These are phyloP conservation scores for Euphorbia celastroides DNA, from an alignment of 441 rosid species.

Conservation along the genomic window DNA sequence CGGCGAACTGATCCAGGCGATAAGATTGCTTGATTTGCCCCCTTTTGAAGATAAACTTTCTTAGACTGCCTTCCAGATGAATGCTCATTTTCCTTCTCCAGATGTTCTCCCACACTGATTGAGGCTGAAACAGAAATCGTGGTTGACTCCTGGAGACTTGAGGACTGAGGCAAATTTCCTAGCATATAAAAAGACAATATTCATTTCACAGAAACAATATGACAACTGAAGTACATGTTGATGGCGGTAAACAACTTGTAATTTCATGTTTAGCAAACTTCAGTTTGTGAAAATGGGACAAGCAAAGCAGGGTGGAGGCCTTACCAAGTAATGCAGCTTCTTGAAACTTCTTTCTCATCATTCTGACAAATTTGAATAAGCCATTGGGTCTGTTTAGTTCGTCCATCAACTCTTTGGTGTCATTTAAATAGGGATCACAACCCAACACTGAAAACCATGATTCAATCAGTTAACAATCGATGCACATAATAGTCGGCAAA, in stretches of 20 bases:
- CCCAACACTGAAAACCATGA: conserved; percentile 56
- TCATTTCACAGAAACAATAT: neutral
- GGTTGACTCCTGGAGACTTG: conserved; percentile 44
- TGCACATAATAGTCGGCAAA: neutral
- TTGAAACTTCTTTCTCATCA: conserved; percentile 62
- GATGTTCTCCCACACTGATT: conserved; percentile 47
- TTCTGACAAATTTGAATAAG: conserved; percentile 62
- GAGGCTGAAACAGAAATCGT: conserved; percentile 49
- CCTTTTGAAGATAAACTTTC: conserved; percentile 33
- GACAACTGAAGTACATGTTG: neutral
- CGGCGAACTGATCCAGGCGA: conserved; percentile 59
- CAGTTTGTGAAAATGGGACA: conserved; percentile 9
- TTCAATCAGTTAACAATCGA: neutral
- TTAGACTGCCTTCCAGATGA: conserved; percentile 29
- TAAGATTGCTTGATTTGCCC: conserved; percentile 20
- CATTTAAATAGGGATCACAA: conserved; percentile 60
- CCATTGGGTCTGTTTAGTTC: conserved; percentile 65
- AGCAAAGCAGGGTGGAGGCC: conserved; percentile 7
- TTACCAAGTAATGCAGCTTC: conserved; percentile 47
- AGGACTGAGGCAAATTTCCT: conserved; percentile 40
- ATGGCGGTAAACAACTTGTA: neutral
- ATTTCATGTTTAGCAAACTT: neutral
- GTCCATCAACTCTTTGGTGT: conserved; percentile 43
- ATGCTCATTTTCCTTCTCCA: conserved; percentile 36
- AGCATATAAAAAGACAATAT: conserved; percentile 21